phyloP scores from a whole-genome alignment of 148 eudicot genomes.

The Fagopyrum esculentum region DNA sequence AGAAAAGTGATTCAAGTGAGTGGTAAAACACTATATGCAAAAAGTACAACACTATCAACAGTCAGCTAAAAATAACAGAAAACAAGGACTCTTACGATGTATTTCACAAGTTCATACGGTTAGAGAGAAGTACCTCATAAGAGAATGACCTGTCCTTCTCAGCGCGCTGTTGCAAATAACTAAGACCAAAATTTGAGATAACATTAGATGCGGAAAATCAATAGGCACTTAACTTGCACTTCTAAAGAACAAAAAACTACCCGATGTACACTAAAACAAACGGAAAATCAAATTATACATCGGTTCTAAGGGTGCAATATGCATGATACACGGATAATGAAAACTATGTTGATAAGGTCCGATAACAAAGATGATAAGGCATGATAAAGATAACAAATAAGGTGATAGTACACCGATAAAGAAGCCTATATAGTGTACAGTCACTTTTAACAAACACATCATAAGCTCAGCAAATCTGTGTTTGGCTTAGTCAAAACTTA shows the following conservation, averaged over 20 bases:
- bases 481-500: not conserved
- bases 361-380: not conserved
- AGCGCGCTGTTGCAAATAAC: constrained; percentile 85
- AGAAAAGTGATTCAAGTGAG: too few species aligned
- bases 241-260: not conserved
- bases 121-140: constrained; percentile 66
- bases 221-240: not conserved
- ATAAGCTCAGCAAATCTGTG: not conserved
- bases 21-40: too few species aligned
- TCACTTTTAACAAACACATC: not conserved
- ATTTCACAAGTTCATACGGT: not conserved
- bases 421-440: not conserved
- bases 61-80: not conserved
- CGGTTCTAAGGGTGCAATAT: not conserved
- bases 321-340: not conserved
- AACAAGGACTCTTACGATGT: not conserved
- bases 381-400: not conserved
- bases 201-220: not conserved
- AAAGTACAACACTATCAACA: not conserved
- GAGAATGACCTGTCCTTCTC: constrained; percentile 72
- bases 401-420: not conserved
- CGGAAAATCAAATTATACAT: not conserved
- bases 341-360: not conserved
- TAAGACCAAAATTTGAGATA: constrained; percentile 20
- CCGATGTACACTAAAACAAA: not conserved